Evolutionary conservation across 192 early-diverging fungal species (phyloP).

Genomic region (Irineochytrium annulatum): DNA sequence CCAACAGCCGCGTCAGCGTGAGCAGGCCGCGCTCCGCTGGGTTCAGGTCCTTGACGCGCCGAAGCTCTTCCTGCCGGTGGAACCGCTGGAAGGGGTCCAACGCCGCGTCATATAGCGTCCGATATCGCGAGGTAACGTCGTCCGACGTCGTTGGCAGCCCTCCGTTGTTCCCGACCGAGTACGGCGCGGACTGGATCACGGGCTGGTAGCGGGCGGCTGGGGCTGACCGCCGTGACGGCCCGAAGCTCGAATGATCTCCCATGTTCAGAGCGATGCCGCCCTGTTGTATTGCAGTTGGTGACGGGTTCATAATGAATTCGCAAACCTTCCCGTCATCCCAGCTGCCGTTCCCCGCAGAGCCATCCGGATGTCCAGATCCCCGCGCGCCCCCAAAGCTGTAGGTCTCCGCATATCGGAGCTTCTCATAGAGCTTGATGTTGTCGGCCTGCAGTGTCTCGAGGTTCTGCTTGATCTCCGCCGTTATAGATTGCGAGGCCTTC

Average conservation of each 20-base stretch:
- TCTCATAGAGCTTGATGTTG: constrained; percentile 87
- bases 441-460: constrained; percentile 69
- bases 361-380: no score
- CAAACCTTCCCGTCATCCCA: no score
- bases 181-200: no score
- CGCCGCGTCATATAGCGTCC: constrained; percentile 76
- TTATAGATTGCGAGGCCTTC: constrained; percentile 39
- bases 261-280: no score
- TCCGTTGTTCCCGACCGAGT: neutral
- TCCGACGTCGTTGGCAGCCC: constrained; percentile 4
- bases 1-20: constrained; percentile 56
- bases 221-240: no score
- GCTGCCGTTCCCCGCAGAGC: constrained; percentile 15
- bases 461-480: constrained; percentile 60
- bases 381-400: no score
- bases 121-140: constrained; percentile 63
- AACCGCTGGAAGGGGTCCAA: constrained; percentile 90
- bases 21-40: constrained; percentile 69
- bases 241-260: no score
- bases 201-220: no score
- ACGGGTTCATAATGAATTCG: no score
- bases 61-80: constrained; percentile 65
- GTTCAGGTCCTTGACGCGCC: constrained; percentile 69
- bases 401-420: constrained; percentile 79
- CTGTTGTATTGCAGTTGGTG: no score